A percentile compares a stretch with the other conserved stretches of the same genome.
phyloP scores from a whole-genome alignment of 495 filamentous ascomycete genomes.

The Neurospora intermedia region DNA sequence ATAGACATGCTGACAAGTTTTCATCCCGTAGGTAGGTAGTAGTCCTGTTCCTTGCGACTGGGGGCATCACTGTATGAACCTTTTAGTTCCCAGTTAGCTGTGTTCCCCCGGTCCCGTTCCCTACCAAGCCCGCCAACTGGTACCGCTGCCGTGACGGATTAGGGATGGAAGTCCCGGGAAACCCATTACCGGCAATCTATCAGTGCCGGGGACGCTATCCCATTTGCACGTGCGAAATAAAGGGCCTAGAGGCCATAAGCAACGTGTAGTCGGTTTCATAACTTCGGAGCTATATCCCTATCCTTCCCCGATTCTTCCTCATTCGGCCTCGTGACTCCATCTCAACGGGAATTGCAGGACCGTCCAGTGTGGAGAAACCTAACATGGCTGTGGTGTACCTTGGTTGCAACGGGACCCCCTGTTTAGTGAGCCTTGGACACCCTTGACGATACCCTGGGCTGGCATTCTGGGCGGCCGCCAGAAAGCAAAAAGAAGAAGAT shows the following conservation, averaged over 20 bases:
- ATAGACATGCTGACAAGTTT: background rate
- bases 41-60: background rate
- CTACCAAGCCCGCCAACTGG: background rate
- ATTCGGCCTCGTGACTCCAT: background rate
- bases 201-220: background rate
- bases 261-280: background rate
- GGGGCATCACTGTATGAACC: background rate
- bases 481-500: background rate
- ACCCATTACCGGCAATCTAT: background rate
- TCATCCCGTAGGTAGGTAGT: background rate
- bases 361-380: background rate
- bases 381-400: background rate
- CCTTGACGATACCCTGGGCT: background rate
- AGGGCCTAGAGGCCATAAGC: background rate
- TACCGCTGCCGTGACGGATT: background rate
- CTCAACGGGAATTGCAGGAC: conserved; percentile 4
- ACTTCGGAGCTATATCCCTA: background rate
- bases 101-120: background rate
- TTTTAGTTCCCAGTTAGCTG: background rate
- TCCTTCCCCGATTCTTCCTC: background rate
- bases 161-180: background rate
- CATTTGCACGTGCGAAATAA: background rate
- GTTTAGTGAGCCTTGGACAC: background rate
- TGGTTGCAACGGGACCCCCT: background rate
- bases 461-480: background rate